Evolutionary conservation across 352 stramenopile genomes (phyloP), one percentile per base, ranked within the genome.

Genomic region (Lagenidium giganteum): DNA sequence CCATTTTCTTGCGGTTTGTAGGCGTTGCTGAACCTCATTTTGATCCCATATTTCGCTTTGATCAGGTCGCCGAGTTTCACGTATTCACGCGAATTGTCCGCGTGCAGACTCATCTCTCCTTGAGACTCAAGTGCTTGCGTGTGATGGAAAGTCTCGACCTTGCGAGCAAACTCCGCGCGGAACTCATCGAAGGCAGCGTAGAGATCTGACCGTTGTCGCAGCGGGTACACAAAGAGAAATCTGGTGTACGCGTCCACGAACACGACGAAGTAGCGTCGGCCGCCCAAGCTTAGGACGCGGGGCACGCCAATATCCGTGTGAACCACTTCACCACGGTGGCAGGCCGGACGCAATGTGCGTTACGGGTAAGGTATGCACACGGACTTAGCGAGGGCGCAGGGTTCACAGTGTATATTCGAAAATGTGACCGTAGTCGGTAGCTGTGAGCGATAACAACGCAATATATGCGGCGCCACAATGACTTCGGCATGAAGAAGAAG

Each of bases 231-330:
- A 23, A 54, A 59, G 27, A 51, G 11, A 24, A 35, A 53, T 2
- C 42, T 18, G 3, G 43, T 54, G 30, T 54, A 59, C 28, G 52
- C 51, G 22, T 59, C 42, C 1, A 54, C 40, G 27, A 59, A 59
- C 1, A 54, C 22, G 6, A 54, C 37, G 17, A 48, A 59, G 36
- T 59, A 52, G 0, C 37, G 37, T 9, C 21, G 48, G 13, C 42
- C 51, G 6, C 2, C 33, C 13, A 53, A 54, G 2, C 29, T 50
- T 8, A 36, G 12, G 18, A 59, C 36, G 1, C 31, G 43, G 27
- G 53, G 32, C 22, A 48, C 23, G 43, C 51, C 42, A 18, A 52
- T 54, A 23, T 54, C 51, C 22, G 9, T 59, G 23, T 59, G 43
- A 9, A 4, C 24, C 9, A 54, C 39, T 29, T 54, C 43, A 14